Percentiles rank a stretch among this genome's conserved stretches.
These are phyloP conservation scores for Starmerella asiatica DNA, from an alignment of 805 yeast genomes.

Conservation along the genomic window DNA sequence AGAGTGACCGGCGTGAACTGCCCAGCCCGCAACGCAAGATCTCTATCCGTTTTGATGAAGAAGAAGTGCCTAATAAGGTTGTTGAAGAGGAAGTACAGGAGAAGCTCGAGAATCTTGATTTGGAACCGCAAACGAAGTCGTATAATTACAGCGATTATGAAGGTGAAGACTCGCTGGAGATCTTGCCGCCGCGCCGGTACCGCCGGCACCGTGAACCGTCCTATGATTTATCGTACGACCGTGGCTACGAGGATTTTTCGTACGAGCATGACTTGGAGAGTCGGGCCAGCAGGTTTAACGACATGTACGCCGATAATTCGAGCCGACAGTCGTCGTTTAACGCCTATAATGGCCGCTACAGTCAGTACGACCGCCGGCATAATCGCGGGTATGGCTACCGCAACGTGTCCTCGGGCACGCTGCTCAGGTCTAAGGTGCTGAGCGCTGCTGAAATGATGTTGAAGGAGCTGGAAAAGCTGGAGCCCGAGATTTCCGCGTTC, in stretches of 20 bases:
- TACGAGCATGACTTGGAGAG: constrained; percentile 1
- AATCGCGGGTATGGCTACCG: constrained; percentile 7
- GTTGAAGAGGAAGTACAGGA: neutral
- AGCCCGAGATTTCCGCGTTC: constrained; percentile 34
- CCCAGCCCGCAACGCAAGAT: no score
- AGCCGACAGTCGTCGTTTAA: neutral
- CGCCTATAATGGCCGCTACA: constrained; percentile 7
- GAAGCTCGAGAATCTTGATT: neutral
- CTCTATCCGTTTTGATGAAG: neutral
- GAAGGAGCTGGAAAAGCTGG: constrained; percentile 23
- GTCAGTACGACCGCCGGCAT: constrained; percentile 5
- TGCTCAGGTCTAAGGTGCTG: constrained; percentile 13
- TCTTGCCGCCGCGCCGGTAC: constrained; percentile 12
- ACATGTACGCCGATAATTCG: no score
- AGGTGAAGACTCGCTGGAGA: neutral
- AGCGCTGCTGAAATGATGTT: constrained; percentile 25
- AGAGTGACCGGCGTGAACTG: neutral
- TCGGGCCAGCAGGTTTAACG: neutral
- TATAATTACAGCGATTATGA: constrained; percentile 1
- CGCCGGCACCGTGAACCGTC: neutral
- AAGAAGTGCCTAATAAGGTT: no score
- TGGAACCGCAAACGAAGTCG: neutral
- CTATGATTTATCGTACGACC: neutral
- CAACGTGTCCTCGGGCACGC: constrained; percentile 11
- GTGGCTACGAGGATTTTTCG: constrained; percentile 1